Evolutionary conservation across 345 rosid species (phyloP), one percentile per base, ranked within the genome.

Genomic region (Citrus inodora): DNA sequence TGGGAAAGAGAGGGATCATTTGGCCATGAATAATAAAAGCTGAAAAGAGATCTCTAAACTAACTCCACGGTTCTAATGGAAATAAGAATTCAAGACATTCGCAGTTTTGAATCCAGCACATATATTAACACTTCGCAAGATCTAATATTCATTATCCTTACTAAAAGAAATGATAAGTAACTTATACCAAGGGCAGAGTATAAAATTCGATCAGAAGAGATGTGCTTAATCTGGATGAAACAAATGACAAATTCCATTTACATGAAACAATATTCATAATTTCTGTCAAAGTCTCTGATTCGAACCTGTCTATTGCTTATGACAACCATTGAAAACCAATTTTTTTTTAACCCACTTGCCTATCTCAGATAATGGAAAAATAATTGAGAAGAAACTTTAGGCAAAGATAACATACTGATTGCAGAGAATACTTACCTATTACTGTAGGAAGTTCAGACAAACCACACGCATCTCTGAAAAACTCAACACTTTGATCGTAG

Each of bases 401-500:
- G 17, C 32, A 60, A 4, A 14, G 33, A 32, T 48, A 48, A 24
- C 14, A n/a, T 0, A 53, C 4, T 37, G 25, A 46, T 9, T 0
- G 0, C 38, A 53, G 53, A 67, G 17, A 13, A 37, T 4, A 37
- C 83, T 80, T 82, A 82, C 92, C 92, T 13, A 96, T 1, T 1
- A 96, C 94, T 0, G 97, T 94, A 77, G 98, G 70, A 19, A 77
- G 86, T 82, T 96, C 99, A 24, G 98, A 92, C 7, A 89, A 62
- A 69, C 97, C 97, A 76, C 91, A 84, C 33, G 87, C 73, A 83
- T 94, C 99, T 85, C 85, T 94, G 89, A 84, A 90, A 78, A 94
- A 89, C 80, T 96, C 99, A 71, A 94, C 97, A 90, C 88, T 88
- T 82, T 96, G 99, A 83, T 94, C 99, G 75, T 96, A 96, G 69